phyloP scores from a whole-genome alignment of 305 asterid species.

The Solanum chacoense region DNA sequence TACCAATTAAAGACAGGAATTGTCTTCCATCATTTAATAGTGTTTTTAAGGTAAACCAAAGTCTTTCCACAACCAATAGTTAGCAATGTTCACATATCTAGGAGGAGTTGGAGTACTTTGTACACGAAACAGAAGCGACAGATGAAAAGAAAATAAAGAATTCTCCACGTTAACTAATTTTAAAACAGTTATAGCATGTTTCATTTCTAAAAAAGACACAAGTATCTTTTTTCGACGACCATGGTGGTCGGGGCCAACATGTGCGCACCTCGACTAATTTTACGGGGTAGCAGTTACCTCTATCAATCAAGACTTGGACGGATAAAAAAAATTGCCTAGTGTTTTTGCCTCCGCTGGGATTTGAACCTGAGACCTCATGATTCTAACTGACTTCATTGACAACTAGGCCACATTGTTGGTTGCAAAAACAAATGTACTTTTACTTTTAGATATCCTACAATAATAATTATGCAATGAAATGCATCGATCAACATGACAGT shows the following conservation, averaged over 20 bases:
- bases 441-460: not conserved
- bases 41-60: not conserved
- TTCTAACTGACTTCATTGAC: not conserved
- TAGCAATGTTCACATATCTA: not conserved
- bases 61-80: not conserved
- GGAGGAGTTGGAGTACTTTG: not conserved
- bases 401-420: not conserved
- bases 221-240: not conserved
- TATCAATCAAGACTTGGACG: not conserved
- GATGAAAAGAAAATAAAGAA: not conserved
- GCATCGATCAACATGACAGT: not conserved
- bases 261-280: not conserved
- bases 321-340: not conserved
- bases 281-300: not conserved
- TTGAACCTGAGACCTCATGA: not conserved
- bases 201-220: not conserved
- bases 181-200: not conserved
- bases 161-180: not conserved
- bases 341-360: not conserved
- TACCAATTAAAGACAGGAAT: not conserved
- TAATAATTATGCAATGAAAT: not conserved
- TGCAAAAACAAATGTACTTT: not conserved
- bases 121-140: not conserved
- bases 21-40: not conserved
- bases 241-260: not conserved